Base-by-base conservation (phyloP, 257 asterid species). In the Coffea canephora region DNA sequence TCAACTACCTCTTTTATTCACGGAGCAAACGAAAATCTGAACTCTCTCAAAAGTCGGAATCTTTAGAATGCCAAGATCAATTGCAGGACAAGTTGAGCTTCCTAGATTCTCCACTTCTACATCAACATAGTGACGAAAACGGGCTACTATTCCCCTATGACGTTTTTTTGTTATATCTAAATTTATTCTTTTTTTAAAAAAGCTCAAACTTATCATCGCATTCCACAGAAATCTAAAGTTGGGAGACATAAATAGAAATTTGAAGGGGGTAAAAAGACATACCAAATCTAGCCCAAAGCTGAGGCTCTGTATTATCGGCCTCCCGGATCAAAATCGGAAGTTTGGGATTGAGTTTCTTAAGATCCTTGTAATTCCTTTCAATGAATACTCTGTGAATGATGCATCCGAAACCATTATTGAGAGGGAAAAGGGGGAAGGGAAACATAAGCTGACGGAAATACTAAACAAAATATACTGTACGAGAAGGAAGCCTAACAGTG, bases 221-320 rank as follows among this genome's bases (percentile, higher is more conserved):
- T 46, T 48, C 2, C 66, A 19, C 15, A 65, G 9, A 16, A 73
- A 31, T 65, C 61, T 19, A 69, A 46, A 62, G 64, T 75, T 13
- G 19, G 8, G 6, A 62, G 19, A 81, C 14, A 36, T 9, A 54
- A 48, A 18, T 1, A 12, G 3, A 45, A 36, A 27, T 6, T 15
- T 65, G 48, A 66, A 64, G 5, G 16, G 21, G 4, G 8, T 5
- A 65, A 43, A 64, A 49, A 75, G 54, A 68, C 6, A 70, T 88
- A 94, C 98, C 98, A 77, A 83, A 92, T 94, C 98, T 90, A 36
- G 97, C 98, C 98, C 98, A 94, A 34, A 94, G 97, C 88, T 92
- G 98, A 78, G 98, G 98, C 82, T 92, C 96, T 78, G 87, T 86
- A 67, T 91, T 91, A 31, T 86, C 74, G 50, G 94, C 95, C 85